A percentile compares a stretch with the other conserved stretches of the same genome.
Conservation (phyloP, 192 early-diverging fungal species). For the Coemansia asiatica region DNA sequence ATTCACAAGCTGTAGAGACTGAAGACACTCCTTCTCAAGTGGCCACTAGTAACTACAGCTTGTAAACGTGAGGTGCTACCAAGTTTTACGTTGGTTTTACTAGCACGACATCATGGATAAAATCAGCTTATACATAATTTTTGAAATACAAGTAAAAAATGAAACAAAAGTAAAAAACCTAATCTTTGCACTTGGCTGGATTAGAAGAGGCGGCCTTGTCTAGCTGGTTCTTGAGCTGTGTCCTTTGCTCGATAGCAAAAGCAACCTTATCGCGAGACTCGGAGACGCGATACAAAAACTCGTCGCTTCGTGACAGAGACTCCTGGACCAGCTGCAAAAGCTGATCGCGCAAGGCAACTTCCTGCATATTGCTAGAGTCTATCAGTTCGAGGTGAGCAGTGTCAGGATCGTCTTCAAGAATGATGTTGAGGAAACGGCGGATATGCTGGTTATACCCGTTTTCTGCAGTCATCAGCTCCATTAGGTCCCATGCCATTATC, state of each 20-base stretch:
- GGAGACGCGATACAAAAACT: conserved; percentile 45
- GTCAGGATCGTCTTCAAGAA: conserved; percentile 51
- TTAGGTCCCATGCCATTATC: conserved; percentile 48
- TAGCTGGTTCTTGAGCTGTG: conserved; percentile 40
- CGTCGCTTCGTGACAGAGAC: conserved; percentile 49
- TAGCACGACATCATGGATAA: too few species aligned
- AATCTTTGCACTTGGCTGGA: background rate
- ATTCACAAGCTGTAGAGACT: too few species aligned
- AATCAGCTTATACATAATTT: too few species aligned
- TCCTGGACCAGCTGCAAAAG: conserved; percentile 48
- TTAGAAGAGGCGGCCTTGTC: conserved; percentile 19
- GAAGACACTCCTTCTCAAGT: too few species aligned
- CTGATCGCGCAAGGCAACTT: conserved; percentile 34
- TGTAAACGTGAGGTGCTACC: too few species aligned
- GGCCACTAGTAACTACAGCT: too few species aligned
- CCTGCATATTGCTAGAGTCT: conserved; percentile 35
- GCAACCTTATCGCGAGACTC: conserved; percentile 44
- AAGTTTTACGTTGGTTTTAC: too few species aligned
- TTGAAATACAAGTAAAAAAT: background rate
- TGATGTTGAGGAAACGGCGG: conserved; percentile 48
- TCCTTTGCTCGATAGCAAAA: conserved; percentile 44
- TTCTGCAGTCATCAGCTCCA: conserved; percentile 43
- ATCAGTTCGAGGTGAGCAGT: conserved; percentile 44
- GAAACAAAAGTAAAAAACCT: background rate
- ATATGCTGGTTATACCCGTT: conserved; percentile 56